Evolutionary conservation across 345 rosid genomes (phyloP).

Genomic region (Erysimum cheiranthoides): DNA sequence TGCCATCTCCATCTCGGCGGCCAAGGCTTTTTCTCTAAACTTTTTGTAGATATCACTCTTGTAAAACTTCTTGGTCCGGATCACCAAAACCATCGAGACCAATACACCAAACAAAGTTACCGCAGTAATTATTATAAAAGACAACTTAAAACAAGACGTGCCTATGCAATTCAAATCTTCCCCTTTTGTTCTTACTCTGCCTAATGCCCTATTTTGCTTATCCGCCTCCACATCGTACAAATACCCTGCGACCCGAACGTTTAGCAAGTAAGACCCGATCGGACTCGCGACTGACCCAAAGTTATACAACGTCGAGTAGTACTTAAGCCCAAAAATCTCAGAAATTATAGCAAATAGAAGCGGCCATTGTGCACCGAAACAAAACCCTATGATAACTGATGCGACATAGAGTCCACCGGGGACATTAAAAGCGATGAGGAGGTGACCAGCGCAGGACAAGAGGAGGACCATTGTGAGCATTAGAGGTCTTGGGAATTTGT

Average conservation of each 20-base stretch:
- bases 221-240: slow-evolving; percentile 56
- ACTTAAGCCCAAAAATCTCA: slow-evolving; percentile 61
- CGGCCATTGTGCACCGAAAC: slow-evolving; percentile 61
- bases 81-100: slow-evolving; percentile 53
- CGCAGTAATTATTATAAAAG: slow-evolving; percentile 51
- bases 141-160: slow-evolving; percentile 49
- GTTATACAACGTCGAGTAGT: slow-evolving; percentile 58
- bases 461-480: slow-evolving; percentile 51
- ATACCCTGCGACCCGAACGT: slow-evolving; percentile 54
- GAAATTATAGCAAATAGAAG: slow-evolving; percentile 58
- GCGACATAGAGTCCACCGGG: slow-evolving; percentile 60
- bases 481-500: slow-evolving; percentile 56
- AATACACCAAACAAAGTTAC: slow-evolving; percentile 53
- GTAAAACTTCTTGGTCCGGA: slow-evolving; percentile 57
- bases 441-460: slow-evolving; percentile 53
- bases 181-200: slow-evolving; percentile 31
- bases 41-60: slow-evolving; percentile 58
- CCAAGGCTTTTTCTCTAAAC: slow-evolving; percentile 46
- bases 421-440: slow-evolving; percentile 54
- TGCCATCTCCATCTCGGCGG: slow-evolving; percentile 38
- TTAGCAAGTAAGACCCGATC: slow-evolving; percentile 55
- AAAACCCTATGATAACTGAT: slow-evolving; percentile 59
- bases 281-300: slow-evolving; percentile 56
- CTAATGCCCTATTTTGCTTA: slow-evolving; percentile 48
- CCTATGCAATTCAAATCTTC: slow-evolving; percentile 52